Evolutionary conservation across 305 asterid genomes (phyloP), one percentile per base, ranked within the genome.

Genomic region (Vinca major): DNA sequence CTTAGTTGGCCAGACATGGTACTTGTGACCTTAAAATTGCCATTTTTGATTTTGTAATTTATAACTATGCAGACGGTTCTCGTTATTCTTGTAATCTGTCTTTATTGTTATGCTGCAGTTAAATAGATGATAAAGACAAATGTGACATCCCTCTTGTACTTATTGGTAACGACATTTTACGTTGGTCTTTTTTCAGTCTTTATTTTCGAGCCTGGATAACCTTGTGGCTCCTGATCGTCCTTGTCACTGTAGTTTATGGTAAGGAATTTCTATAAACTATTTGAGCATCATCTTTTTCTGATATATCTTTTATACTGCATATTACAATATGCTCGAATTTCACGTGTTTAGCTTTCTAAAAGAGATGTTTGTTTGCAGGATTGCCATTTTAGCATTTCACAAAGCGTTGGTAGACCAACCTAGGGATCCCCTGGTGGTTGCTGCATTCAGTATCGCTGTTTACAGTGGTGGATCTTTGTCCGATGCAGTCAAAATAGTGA

Each of bases 321-420:
- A 57, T 3, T 16, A 39, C 7, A 6, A 61, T 37, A 12, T 50
- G 4, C 48, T 37, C 0, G 26, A 41, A 48, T 39, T 61, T 39
- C 33, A 8, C 26, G 44, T 14, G 66, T 63, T 58, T 12, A 40
- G 14, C 13, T 51, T 9, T 54, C n/a, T 56, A 21, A 69, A 19
- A 20, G 39, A 26, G 39, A 54, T 26, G 21, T 44, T 56, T 47
- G 21, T 44, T 63, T 47, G 20, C 70, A 76, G 80, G 80, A 47
- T 76, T 72, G 71, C 67, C 0, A 68, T 76, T 60, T 76, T 76
- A 56, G 74, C 80, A 33, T 76, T 76, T 71, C 80, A 76, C 57
- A 76, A 72, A 71, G 80, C 80, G 39, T 47, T 76, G 61, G 64
- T 14, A 49, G 80, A 76, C 63, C 62, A 57, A 49, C 80, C 80